Base-by-base conservation (phyloP, 192 early-diverging fungal genomes). In the Geranomyces variabilis region DNA sequence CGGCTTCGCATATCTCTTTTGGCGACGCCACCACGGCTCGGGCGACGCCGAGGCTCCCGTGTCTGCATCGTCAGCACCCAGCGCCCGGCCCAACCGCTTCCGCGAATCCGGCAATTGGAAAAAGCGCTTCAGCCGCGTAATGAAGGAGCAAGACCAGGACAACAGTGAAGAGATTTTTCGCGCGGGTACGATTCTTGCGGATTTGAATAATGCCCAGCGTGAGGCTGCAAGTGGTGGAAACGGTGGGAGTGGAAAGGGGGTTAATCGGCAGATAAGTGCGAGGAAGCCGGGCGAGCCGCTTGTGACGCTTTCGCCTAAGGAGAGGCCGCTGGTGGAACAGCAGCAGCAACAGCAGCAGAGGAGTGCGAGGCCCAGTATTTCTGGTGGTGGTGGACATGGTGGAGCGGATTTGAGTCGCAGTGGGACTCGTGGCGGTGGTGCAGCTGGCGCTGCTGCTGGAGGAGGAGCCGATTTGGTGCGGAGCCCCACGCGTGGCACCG, bases 71-170 rank as follows among this genome's bases (percentile, higher is more conserved):
- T 41, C n/a, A n/a, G n/a, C 36, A 41, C 26, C 30, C 31, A 7
- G 19, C 22, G 57, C 44, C 0, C 60, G 60, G 8, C 57, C 19
- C 28, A 61, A 26, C n/a, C 60, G 70, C 13, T 64, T 72, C 26
- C 70, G 62, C 17, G 70, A 72, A 31, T 64, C 44, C 30, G 70
- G 62, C n/a, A 72, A 72, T 47, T 72, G 70, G 70, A 72, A 72
- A 55, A 72, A 63, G 12, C 59, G 70, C n/a, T 70, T 70, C 43
- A 72, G 70, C 43, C 60, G 29, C 9, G 70, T 72, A n/a, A 44
- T 64, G 33, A 63, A 72, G 62, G 70, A 64, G 30, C 33, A 60
- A 21, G 63, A 64, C 2, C 63, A 64, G 44, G n/a, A 64, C 34
- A 22, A 26, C 26, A 33, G 61, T 21, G 55, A 57, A 13, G 69